Base-by-base conservation (phyloP, 331 rosid genomes). In the Malus hybrid region DNA sequence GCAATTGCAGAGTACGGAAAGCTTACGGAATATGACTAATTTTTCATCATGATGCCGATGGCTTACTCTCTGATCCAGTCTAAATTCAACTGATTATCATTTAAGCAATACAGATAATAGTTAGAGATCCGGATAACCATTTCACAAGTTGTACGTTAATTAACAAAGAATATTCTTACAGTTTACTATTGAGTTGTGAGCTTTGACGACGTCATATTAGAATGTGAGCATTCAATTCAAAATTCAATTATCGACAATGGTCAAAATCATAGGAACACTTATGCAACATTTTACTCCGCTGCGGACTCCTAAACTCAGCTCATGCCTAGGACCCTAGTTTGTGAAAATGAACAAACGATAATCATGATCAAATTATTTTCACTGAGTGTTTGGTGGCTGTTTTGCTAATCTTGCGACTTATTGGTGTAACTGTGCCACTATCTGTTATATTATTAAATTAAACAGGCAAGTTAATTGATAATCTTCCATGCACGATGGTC, bases 381-480 rank as follows among this genome's bases (percentile, higher is more conserved):
- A 58, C 67, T 72, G 67, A 72, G 68, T 58, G n/a, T 36, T 72
- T 58, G 76, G 76, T 58, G 76, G 67, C 67, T 57, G 56, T 42
- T 72, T 20, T 36, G 56, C 56, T 72, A 26, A 39, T 22, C 42
- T 72, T 72, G 63, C 36, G 28, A 72, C 68, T 58, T 72, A 28
- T 57, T 39, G 39, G 63, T 62, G 36, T 28, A 6, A 1, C 36
- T 28, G 66, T 28, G 36, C 30, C 36, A 6, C 12, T 39, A 39
- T 39, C 11, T 9, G 15, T 26, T 33, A 34, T 14, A 10, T 34
- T 57, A 72, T 57, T 71, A 20, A 39, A 39, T 39, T 39, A 71
- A 71, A 28, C 42, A 34, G 7, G 66, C 66, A 62, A 33, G 15
- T 33, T 16, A 72, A 33, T 15, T 28, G 20, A 32, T 53, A 30